Evolutionary conservation across 2,329 filamentous ascomycete species (phyloP).

Genomic region (Colletotrichum lindemuthianum): DNA sequence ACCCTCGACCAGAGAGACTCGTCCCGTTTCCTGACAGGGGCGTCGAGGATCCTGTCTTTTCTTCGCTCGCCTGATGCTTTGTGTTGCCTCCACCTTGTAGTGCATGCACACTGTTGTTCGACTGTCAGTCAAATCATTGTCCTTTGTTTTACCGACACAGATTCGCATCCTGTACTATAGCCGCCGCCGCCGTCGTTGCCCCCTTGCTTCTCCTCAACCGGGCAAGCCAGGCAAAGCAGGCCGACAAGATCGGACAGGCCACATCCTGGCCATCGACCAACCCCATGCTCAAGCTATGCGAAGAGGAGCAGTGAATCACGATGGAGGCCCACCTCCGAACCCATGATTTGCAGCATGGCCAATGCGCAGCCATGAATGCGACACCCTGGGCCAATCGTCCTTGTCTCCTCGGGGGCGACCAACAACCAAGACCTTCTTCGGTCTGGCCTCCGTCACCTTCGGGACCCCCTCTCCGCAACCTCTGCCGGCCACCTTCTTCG

Average conservation of each 20-base stretch:
- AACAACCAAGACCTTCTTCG: constrained; percentile 21
- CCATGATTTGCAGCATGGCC: constrained; percentile 35
- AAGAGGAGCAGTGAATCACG: constrained; percentile 3
- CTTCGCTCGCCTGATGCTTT: too few relatives aligned
- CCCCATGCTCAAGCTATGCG: constrained; percentile 22
- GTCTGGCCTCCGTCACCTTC: constrained; percentile 8
- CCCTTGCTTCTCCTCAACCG: neutral
- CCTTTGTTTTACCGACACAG: too few relatives aligned
- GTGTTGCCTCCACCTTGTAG: too few relatives aligned
- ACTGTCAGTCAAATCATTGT: too few relatives aligned
- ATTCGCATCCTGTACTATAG: too few relatives aligned
- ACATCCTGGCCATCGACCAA: neutral
- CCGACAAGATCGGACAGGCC: neutral
- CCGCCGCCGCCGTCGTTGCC: too few relatives aligned
- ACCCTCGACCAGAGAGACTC: constrained; percentile 8
- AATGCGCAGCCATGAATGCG: constrained; percentile 23
- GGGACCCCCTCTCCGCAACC: constrained; percentile 7
- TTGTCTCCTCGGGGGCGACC: constrained; percentile 5
- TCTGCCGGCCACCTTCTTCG: neutral
- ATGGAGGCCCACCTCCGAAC: constrained; percentile 25
- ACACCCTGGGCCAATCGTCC: constrained; percentile 26
- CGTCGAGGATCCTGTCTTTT: neutral
- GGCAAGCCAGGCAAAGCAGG: neutral
- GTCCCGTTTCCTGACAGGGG: constrained; percentile 13
- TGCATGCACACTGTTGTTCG: too few relatives aligned